Conservation (phyloP, 2,329 filamentous ascomycete species). For the Penicillium corylophilum region DNA sequence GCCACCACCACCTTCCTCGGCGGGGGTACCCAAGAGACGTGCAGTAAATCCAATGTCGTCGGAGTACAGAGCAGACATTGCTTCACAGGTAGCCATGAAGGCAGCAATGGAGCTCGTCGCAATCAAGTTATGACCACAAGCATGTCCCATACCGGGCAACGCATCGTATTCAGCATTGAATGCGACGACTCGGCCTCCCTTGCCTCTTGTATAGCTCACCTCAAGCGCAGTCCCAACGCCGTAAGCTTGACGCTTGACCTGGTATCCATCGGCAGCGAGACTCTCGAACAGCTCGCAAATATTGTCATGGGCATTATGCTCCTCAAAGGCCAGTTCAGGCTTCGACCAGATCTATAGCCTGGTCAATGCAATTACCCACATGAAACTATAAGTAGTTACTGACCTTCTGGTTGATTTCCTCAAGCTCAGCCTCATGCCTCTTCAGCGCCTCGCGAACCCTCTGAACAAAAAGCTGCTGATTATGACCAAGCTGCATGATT, state of each 20-base stretch:
- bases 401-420: conserved; percentile 24
- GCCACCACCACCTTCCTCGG: conserved; percentile 31
- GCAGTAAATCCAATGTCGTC: conserved; percentile 14
- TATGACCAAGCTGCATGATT: neutral
- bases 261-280: conserved; percentile 8
- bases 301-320: conserved; percentile 16
- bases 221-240: conserved; percentile 12
- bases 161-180: conserved; percentile 37
- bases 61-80: conserved; percentile 12
- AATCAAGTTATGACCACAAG: conserved; percentile 32
- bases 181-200: conserved; percentile 26
- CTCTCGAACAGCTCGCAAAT: conserved; percentile 16
- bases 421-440: conserved; percentile 19
- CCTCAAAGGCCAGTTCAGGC: conserved; percentile 16
- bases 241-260: conserved; percentile 13
- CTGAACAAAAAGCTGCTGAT: conserved; percentile 8
- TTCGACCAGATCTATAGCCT: conserved; percentile 16
- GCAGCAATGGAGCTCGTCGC: conserved; percentile 26
- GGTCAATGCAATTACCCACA: neutral
- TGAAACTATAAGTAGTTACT: neutral
- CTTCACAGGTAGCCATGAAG: conserved; percentile 24
- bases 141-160: conserved; percentile 30
- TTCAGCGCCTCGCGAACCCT: conserved; percentile 8
- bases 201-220: conserved; percentile 24
- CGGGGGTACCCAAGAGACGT: conserved; percentile 29